phyloP scores from a whole-genome alignment of 1,284 basidiomycete species.

The Gastroboletus turbinatus region DNA sequence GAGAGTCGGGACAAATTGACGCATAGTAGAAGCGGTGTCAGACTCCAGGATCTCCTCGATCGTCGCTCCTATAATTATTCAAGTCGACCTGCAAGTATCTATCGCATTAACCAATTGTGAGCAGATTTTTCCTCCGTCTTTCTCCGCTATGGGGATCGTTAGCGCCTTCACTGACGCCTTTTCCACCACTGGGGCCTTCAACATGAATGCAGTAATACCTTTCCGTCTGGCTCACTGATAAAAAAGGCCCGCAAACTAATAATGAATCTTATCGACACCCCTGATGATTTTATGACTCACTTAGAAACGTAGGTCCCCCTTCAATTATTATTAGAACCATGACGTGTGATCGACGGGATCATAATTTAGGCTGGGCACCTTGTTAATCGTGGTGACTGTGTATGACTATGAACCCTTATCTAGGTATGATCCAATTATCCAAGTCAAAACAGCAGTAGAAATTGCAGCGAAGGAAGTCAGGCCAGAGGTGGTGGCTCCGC shows the following conservation, averaged over 20 bases:
- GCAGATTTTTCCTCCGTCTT: constrained; percentile 2
- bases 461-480: constrained; percentile 5
- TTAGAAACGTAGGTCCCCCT: constrained; percentile 3
- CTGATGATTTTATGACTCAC: too few species aligned
- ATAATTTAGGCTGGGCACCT: constrained; percentile 4
- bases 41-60: constrained; percentile 4
- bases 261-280: background rate
- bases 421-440: too few species aligned
- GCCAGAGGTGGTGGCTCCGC: constrained; percentile 9
- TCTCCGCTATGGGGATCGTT: constrained; percentile 4
- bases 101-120: constrained; percentile 6
- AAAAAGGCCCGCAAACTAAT: constrained; percentile 10
- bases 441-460: too few species aligned
- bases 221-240: constrained; percentile 14
- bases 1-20: too few species aligned
- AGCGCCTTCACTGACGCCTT: constrained; percentile 9
- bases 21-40: too few species aligned
- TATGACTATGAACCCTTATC: too few species aligned
- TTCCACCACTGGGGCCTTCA: constrained; percentile 18
- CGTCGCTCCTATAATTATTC: constrained; percentile 17
- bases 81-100: constrained; percentile 7
- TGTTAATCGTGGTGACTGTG: too few species aligned
- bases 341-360: background rate
- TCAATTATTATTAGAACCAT: background rate
- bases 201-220: constrained; percentile 2